Evolutionary conservation across 208 protist species (phyloP), one percentile per base, ranked within the genome.

Genomic region (Trypanosoma theileri): DNA sequence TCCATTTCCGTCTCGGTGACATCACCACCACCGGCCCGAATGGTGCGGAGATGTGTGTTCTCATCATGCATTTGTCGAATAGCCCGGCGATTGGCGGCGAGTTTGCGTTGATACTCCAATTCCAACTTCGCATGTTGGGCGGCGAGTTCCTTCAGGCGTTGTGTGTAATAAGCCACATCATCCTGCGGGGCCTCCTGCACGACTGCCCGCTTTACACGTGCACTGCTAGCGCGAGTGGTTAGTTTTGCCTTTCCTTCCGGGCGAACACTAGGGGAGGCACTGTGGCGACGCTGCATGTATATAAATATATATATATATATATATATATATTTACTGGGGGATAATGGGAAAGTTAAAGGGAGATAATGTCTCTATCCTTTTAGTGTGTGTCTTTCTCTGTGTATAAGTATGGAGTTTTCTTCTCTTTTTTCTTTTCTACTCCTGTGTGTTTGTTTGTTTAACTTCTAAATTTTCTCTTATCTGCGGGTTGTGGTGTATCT

Each of bases 1-100:
- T 88, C 80, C 42, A 80, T 40, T 73, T 93, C 87, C 11, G 74
- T 80, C 22, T 70, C 87, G 14, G 87, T 93, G 3, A 93, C 75
- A 14, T 74, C 69, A 4, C 73, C 67, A 0, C 71, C 48, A 10
- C 60, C 74, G 6, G 60, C 56, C n/a, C 51, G 50, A 57, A 93
- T 90, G 59, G 85, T 80, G 24, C 84, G 79, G 67, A 90, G 71
- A 12, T 75, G 76, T 4, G 78, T 86, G 28, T 90, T 93, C 26
- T 84, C 79, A 59, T 90, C 75, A 54, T 87, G 85, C 59, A 80
- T 59, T 26, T 60, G 56, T 13, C 84, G 83, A 16, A 93, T 78
- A 13, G 45, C 61, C 28, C 77, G 79, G 22, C 86, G 79, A 70
- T 82, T 86, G 59, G 65, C 59, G n/a, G 73, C 35, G 17, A 72